Conservation (phyloP, 1,139 yeast genomes). For the Yamadazyma aaseri region DNA sequence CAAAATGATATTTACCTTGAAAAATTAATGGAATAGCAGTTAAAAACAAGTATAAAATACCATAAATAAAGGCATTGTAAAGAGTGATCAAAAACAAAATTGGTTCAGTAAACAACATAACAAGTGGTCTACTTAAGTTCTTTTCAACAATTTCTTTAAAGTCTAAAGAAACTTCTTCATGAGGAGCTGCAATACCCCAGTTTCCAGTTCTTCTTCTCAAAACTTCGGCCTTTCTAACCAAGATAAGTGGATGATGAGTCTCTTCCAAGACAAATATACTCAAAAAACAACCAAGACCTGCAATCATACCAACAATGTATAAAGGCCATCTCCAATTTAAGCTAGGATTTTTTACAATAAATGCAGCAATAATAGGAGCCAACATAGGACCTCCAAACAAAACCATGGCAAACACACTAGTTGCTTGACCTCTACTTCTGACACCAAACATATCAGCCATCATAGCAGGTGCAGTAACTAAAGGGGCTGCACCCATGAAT, state of each 20-base stretch:
- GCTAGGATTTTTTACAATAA: slow-evolving; percentile 28
- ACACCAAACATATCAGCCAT: slow-evolving; percentile 41
- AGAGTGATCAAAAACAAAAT: slow-evolving; percentile 65
- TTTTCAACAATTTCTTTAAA: slow-evolving; percentile 66
- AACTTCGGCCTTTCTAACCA: slow-evolving; percentile 59
- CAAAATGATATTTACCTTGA: slow-evolving; percentile 55
- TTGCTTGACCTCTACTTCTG: slow-evolving; percentile 35
- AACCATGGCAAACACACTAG: slow-evolving; percentile 32
- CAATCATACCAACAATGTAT: slow-evolving; percentile 54
- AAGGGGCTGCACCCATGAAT: slow-evolving; percentile 40
- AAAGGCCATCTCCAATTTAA: slow-evolving; percentile 62
- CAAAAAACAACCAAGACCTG: slow-evolving; percentile 29
- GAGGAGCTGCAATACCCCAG: slow-evolving; percentile 87
- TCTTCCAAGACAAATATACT: slow-evolving; percentile 40
- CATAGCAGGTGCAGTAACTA: slow-evolving; percentile 45
- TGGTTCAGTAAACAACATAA: slow-evolving; percentile 71
- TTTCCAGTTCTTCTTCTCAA: slow-evolving; percentile 57
- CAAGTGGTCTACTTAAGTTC: slow-evolving; percentile 67
- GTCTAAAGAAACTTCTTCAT: slow-evolving; percentile 65
- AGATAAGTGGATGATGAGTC: slow-evolving; percentile 50
- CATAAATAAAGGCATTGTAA: slow-evolving; percentile 83
- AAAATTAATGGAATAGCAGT: slow-evolving; percentile 82
- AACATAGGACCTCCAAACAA: slow-evolving; percentile 49
- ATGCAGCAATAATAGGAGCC: slow-evolving; percentile 42
- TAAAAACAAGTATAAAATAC: slow-evolving; percentile 72